A percentile compares a stretch with the other conserved stretches of the same genome.
These are phyloP conservation scores for Dothideomycetes sp. DNA, from an alignment of 2,329 filamentous ascomycete species.

Conservation along the genomic window DNA sequence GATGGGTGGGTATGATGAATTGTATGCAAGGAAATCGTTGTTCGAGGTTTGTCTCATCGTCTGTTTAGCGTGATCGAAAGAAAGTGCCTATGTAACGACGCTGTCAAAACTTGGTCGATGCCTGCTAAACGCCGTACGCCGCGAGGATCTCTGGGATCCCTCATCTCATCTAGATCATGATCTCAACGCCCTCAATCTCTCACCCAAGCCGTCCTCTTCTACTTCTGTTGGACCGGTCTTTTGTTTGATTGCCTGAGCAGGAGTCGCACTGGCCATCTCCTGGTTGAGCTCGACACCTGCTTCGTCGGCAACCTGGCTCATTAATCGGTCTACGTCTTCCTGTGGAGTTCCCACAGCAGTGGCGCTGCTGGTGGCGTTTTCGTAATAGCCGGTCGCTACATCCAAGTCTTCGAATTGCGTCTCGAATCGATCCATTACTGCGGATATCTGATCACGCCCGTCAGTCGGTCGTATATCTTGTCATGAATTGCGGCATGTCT, in stretches of 20 bases:
- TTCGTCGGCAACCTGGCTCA: constrained; percentile 79
- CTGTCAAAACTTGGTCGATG: no score
- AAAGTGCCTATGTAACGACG: no score
- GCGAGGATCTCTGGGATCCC: no score
- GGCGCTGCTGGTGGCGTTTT: constrained; percentile 70
- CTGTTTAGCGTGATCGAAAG: no score
- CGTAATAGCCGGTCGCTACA: constrained; percentile 57
- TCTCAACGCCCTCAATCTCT: constrained; percentile 45
- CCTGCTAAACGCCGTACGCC: no score
- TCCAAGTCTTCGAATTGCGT: constrained; percentile 43
- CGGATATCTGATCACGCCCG: constrained; percentile 48
- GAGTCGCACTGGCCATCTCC: constrained; percentile 54
- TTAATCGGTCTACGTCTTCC: constrained; percentile 76
- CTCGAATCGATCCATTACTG: constrained; percentile 57
- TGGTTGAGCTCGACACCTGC: constrained; percentile 71
- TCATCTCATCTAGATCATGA: constrained; percentile 18
- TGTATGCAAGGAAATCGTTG: no score
- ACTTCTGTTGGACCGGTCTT: constrained; percentile 58
- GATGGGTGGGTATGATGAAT: no score
- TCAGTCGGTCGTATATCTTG: no score
- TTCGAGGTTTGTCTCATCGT: no score
- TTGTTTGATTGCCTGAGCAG: constrained; percentile 38
- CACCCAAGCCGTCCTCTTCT: constrained; percentile 63
- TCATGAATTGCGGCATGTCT: no score
- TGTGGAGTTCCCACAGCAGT: constrained; percentile 66